Conservation (phyloP, 2,329 filamentous ascomycete genomes). For the Mycosphaerella sp. region DNA sequence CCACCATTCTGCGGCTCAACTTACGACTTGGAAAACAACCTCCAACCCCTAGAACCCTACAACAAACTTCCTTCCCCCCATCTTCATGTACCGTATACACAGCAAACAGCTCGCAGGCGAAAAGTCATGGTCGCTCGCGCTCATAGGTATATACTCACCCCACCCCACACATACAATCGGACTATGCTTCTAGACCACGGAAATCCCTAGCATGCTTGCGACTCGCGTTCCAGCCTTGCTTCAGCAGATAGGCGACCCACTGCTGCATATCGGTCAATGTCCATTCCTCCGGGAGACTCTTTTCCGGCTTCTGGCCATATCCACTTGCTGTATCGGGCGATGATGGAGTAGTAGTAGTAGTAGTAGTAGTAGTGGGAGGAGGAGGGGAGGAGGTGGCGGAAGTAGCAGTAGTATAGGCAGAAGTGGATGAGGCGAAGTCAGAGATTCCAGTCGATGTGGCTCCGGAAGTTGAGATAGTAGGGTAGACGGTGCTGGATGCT, state of each 20-base stretch:
- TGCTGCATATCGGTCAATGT: constrained; percentile 26
- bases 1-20: too few species aligned
- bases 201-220: constrained; percentile 22
- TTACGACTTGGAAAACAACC: too few species aligned
- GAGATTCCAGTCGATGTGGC: background rate
- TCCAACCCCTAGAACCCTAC: too few species aligned
- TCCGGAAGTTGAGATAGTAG: constrained; percentile 1
- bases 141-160: too few species aligned
- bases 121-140: too few species aligned
- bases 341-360: constrained; percentile 6
- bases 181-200: too few species aligned
- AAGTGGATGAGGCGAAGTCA: background rate
- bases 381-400: constrained; percentile 3
- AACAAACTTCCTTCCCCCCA: too few species aligned
- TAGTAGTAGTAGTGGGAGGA: background rate
- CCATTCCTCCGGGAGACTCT: constrained; percentile 26
- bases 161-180: too few species aligned
- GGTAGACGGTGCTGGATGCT: background rate
- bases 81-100: too few species aligned
- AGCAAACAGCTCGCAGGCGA: too few species aligned
- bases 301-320: constrained; percentile 16
- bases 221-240: constrained; percentile 18
- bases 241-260: constrained; percentile 27
- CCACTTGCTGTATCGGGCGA: constrained; percentile 1
- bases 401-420: background rate